Conservation (phyloP, 2,329 filamentous ascomycete species). For the Trichoderma brevicompactum region DNA sequence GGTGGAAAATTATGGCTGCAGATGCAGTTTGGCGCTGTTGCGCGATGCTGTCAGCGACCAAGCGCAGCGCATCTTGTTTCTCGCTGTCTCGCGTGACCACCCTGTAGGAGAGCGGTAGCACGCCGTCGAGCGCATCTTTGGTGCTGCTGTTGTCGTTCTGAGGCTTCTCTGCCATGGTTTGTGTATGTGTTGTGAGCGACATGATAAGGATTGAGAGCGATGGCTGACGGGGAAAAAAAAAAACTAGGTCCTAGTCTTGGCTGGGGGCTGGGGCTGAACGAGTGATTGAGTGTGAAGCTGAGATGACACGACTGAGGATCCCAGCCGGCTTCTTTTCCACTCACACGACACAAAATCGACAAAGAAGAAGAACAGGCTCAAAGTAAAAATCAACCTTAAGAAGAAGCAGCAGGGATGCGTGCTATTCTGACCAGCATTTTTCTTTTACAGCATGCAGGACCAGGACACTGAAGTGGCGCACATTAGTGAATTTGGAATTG, state of each 20-base stretch:
- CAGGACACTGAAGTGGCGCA: not conserved
- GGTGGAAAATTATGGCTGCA: slow-evolving; percentile 66
- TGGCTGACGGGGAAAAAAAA: slow-evolving; percentile 10
- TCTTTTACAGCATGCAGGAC: not conserved
- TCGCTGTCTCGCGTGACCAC: slow-evolving; percentile 58
- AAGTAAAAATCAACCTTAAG: slow-evolving; percentile 24
- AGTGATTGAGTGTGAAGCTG: not conserved
- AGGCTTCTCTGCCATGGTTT: slow-evolving; percentile 26
- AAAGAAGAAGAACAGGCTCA: not conserved
- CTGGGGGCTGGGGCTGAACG: not conserved
- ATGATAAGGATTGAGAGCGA: slow-evolving; percentile 18
- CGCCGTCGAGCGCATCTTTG: slow-evolving; percentile 36
- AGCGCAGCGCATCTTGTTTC: slow-evolving; percentile 67
- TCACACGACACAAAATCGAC: not conserved
- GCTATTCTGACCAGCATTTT: not conserved
- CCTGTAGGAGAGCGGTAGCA: slow-evolving; percentile 66
- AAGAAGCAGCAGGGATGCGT: slow-evolving; percentile 7
- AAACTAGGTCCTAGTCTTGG: not conserved
- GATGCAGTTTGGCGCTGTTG: slow-evolving; percentile 77
- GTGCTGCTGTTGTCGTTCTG: slow-evolving; percentile 2
- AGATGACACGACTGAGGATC: not conserved
- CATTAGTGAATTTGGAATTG: slow-evolving; percentile 14
- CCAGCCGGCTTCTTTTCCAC: too few species aligned
- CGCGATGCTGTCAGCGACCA: slow-evolving; percentile 80
- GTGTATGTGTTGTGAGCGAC: slow-evolving; percentile 29